Evolutionary conservation across 768 basidiomycete genomes (phyloP), one percentile per base, ranked within the genome.

Genomic region (Rhodosporidiobolus sp.): DNA sequence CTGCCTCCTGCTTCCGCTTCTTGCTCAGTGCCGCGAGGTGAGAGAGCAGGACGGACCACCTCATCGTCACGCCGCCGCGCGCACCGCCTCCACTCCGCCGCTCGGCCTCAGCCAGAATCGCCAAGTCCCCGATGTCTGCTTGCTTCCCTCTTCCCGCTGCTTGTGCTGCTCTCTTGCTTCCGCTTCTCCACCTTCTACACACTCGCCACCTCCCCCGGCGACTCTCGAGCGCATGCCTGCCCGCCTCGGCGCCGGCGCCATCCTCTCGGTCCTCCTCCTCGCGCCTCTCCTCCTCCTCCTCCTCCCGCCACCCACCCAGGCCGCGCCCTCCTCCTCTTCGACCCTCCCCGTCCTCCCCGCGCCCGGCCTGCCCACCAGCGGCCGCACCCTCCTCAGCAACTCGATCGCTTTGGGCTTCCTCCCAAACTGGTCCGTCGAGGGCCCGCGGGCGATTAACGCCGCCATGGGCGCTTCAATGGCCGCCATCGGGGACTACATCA

Each of bases 401-500:
- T 62, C 57, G 4, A 72, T 76, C 46, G 28, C 20, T 19, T 28
- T 76, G 45, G 74, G 74, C 4, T 63, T 72, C 65, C 68, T 76
- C 8, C 67, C 74, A 0, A 52, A 69, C 61, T 76, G 70, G 70
- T 28, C 53, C 10, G 65, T 67, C 32, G 65, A 76, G 28, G 65
- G 57, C 8, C 70, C 70, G 1, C 46, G 46, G 10, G 54, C 19
- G 11, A 49, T 76, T 50, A 66, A 65, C 57, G 17, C 20, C 28
- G 70, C 70, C 3, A 49, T 76, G 7, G 74, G 74, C 14, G 46
- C 46, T 2, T 57, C 55, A 3, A 60, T 69, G 34, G 45, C 34
- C 8, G 50, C 64, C 16, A 53, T 66, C 19, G 74, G 74, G 6
- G 74, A 76, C 53, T 76, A 76, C 57, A 43, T 67, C 45, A 72